Percentiles rank a stretch among this genome's conserved stretches.
These are phyloP conservation scores for Rubia peregrina DNA, from an alignment of 305 asterid genomes.

Conservation along the genomic window DNA sequence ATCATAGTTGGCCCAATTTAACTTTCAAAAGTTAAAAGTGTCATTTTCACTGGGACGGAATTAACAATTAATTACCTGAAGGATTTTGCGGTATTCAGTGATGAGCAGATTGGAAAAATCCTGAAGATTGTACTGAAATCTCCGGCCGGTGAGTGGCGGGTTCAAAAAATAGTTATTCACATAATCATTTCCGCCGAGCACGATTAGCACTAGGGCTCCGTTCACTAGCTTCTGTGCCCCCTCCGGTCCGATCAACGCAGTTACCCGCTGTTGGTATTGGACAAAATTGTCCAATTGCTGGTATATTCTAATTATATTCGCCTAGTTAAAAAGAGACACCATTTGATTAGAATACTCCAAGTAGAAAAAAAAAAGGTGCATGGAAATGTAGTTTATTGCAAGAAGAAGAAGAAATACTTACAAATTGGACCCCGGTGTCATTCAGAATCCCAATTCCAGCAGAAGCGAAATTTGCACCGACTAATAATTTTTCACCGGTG, in stretches of 20 bases:
- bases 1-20: too few species aligned
- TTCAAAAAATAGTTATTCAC: conserved; percentile 48
- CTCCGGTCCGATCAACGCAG: conserved; percentile 30
- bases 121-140: conserved; percentile 32
- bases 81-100: conserved; percentile 36
- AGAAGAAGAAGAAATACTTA: conserved; percentile 21
- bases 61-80: conserved; percentile 19
- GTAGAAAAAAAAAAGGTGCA: not conserved
- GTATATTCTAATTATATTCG: conserved; percentile 32
- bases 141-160: conserved; percentile 32
- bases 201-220: conserved; percentile 37
- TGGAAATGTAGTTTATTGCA: not conserved
- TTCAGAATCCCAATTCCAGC: conserved; percentile 81
- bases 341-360: not conserved
- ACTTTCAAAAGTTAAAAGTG: too few species aligned
- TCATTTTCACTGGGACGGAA: too few species aligned
- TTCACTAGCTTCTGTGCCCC: conserved; percentile 31
- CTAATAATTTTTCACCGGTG: conserved; percentile 45
- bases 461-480: conserved; percentile 81
- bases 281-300: conserved; percentile 33
- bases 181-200: conserved; percentile 56
- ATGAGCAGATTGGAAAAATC: conserved; percentile 33
- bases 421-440: conserved; percentile 80
- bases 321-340: conserved; percentile 18
- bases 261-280: conserved; percentile 32